These are phyloP conservation scores for Bimuria novae-zelandiae DNA, from an alignment of 2,329 filamentous ascomycete genomes.

Conservation along the genomic window DNA sequence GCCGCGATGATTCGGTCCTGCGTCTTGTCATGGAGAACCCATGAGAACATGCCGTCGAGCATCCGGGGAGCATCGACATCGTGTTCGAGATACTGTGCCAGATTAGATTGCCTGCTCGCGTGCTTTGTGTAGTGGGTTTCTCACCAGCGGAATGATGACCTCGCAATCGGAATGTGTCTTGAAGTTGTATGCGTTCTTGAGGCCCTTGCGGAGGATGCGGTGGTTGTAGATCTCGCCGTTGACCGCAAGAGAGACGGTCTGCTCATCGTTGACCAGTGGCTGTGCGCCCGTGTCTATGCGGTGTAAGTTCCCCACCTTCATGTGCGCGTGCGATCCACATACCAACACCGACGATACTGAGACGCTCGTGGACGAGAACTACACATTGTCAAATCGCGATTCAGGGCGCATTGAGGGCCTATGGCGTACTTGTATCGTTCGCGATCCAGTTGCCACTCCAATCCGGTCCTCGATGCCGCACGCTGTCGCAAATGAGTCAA, in stretches of 20 bases:
- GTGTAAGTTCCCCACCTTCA: slow-evolving; percentile 23
- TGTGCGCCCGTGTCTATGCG: slow-evolving; percentile 86
- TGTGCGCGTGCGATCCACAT: slow-evolving; percentile 48
- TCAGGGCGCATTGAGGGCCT: background rate
- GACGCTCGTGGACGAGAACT: slow-evolving; percentile 92
- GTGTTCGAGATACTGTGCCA: slow-evolving; percentile 80
- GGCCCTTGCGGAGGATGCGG: slow-evolving; percentile 84
- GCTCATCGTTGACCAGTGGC: slow-evolving; percentile 90
- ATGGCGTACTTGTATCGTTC: slow-evolving; percentile 80
- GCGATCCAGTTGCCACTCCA: slow-evolving; percentile 96
- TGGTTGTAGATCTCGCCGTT: slow-evolving; percentile 99
- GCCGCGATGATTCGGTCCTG: slow-evolving; percentile 92
- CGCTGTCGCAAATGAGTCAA: slow-evolving; percentile 59
- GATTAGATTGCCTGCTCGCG: slow-evolving; percentile 23
- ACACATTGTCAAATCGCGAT: slow-evolving; percentile 25
- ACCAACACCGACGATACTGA: slow-evolving; percentile 98
- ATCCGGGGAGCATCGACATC: slow-evolving; percentile 89
- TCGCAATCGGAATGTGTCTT: slow-evolving; percentile 99
- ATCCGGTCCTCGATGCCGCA: slow-evolving; percentile 95
- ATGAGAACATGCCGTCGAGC: slow-evolving; percentile 99
- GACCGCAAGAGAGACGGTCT: slow-evolving; percentile 86
- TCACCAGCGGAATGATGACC: slow-evolving; percentile 94
- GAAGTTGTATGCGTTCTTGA: slow-evolving; percentile 88
- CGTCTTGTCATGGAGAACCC: slow-evolving; percentile 95
- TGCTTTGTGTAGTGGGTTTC: slow-evolving; percentile 33